Base-by-base conservation (phyloP, 2,329 filamentous ascomycete genomes). In the Talaromyces sp. region DNA sequence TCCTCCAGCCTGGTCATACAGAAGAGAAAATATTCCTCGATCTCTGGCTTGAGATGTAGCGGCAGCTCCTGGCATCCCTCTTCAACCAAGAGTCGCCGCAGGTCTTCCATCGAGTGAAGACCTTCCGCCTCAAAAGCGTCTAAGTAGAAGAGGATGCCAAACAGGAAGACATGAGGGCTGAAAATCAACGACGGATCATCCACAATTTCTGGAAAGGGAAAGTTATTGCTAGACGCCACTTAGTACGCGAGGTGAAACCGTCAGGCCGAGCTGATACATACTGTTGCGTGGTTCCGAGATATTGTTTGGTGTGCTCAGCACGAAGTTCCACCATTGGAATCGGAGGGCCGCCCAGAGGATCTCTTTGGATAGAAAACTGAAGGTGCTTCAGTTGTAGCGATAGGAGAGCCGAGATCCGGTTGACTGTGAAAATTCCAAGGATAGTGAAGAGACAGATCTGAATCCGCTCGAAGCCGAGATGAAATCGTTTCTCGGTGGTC, bases 361-460 rank as follows among this genome's bases (percentile, higher is more conserved):
- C 62, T 52, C 42, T 31, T 42, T 65, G 54, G 4, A 64, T n/a
- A 14, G 57, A 56, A 30, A 65, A 56, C 60, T 64, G 58, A 23
- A 68, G 59, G 40, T 68, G 27, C 10, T 60, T 60, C 59, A 67
- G 66, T 51, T 62, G 53, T 9, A 68, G 64, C n/a, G 62, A 50
- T 6, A 63, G 52, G 3, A 68, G 57, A 3, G 61, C 63, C 12
- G 62, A 18, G 51, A 58, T 63, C 28, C 54, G 60, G 30, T 67
- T 50, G 4, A 67, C 47, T 2, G 66, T 69, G 57, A 70, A 70
- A 34, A 67, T 62, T n/a, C 63, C 56, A 50, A 70, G 60, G 51
- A 65, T 59, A 1, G 53, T 18, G 2, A 30, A 34, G 2, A 70
- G 62, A 50, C 60, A 69, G 47, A 68, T 58, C 31, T 64, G 62